Conservation (phyloP, 768 basidiomycete species). For the Tricholoma furcatifolium region DNA sequence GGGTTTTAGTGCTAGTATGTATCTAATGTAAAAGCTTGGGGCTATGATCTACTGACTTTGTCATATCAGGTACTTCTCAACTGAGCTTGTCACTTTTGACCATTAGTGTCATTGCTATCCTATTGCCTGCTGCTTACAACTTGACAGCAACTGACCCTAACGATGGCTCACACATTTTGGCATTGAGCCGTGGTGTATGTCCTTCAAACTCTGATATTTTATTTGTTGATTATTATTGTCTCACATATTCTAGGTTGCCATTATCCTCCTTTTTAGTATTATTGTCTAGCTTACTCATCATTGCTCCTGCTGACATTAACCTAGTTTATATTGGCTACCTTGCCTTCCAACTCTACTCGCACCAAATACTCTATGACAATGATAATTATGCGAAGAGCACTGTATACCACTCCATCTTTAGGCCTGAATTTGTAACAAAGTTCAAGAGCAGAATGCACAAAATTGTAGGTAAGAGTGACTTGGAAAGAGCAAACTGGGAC, state of each 20-base stretch:
- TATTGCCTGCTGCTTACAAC: constrained; percentile 81
- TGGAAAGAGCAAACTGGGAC: neutral
- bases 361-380: constrained; percentile 65
- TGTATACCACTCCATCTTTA: constrained; percentile 28
- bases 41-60: neutral
- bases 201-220: neutral
- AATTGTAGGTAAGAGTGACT: constrained; percentile 23
- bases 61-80: constrained; percentile 51
- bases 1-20: constrained; percentile 71
- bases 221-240: neutral
- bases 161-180: constrained; percentile 49
- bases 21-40: constrained; percentile 25
- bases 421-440: neutral
- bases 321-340: constrained; percentile 74
- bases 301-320: constrained; percentile 41
- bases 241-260: constrained; percentile 50
- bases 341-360: constrained; percentile 78
- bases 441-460: neutral
- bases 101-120: constrained; percentile 75
- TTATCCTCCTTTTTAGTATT: constrained; percentile 77
- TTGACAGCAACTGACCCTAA: constrained; percentile 37
- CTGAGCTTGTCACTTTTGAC: constrained; percentile 74
- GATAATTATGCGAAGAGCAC: constrained; percentile 38
- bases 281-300: neutral
- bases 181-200: constrained; percentile 74